phyloP scores from a whole-genome alignment of 257 asterid genomes.

The Striga asiatica region DNA sequence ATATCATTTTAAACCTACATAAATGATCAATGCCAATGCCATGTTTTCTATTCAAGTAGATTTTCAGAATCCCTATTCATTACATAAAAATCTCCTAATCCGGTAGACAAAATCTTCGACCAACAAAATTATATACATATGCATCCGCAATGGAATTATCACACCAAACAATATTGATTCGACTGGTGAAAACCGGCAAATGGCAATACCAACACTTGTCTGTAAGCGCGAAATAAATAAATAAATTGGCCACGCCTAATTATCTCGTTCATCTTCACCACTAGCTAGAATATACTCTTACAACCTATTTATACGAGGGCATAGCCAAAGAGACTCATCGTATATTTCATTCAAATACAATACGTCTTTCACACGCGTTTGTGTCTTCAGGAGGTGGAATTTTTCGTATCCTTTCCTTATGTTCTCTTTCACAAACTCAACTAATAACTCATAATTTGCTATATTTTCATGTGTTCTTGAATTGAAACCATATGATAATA shows the following conservation, averaged over 20 bases:
- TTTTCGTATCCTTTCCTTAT: not conserved
- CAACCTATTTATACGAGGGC: conserved; percentile 3
- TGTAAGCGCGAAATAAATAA: not conserved
- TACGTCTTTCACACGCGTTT: not conserved
- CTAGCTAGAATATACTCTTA: not conserved
- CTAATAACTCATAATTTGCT: too few relatives aligned
- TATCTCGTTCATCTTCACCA: not conserved
- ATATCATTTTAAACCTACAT: not conserved
- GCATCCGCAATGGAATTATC: not conserved
- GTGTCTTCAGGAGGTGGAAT: not conserved
- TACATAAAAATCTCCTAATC: conserved; percentile 10
- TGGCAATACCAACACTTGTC: not conserved
- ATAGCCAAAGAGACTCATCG: not conserved
- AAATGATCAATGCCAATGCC: conserved; percentile 11
- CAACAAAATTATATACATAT: not conserved
- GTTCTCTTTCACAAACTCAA: too few relatives aligned
- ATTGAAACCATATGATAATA: too few relatives aligned
- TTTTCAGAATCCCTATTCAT: conserved; percentile 18
- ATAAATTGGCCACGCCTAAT: not conserved
- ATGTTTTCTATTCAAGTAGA: not conserved
- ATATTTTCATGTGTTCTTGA: not conserved
- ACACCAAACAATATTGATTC: not conserved
- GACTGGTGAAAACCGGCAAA: not conserved
- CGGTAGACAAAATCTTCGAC: conserved; percentile 8
- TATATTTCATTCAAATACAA: not conserved